Conservation (phyloP, 352 stramenopile species). For the Elongisporangium prolatum region DNA sequence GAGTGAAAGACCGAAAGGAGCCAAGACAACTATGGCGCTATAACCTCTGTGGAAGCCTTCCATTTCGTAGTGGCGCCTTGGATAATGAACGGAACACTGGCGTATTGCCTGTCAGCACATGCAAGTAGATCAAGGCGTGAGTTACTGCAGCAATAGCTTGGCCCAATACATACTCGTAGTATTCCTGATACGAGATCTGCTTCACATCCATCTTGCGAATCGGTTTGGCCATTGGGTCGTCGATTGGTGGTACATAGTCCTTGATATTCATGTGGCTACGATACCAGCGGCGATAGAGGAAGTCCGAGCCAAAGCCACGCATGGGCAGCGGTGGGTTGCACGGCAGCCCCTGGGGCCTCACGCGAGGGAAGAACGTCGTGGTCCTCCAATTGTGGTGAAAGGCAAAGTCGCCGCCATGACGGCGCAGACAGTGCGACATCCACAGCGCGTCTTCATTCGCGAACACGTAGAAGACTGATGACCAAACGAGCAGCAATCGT, state of each 20-base stretch:
- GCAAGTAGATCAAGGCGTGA: slow-evolving; percentile 1
- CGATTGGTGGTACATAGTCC: slow-evolving; percentile 29
- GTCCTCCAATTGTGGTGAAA: slow-evolving; percentile 68
- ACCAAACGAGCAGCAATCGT: neutral
- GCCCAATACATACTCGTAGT: slow-evolving; percentile 52
- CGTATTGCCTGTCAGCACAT: slow-evolving; percentile 45
- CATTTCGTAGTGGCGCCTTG: slow-evolving; percentile 61
- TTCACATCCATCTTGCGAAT: slow-evolving; percentile 51
- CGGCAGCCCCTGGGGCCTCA: slow-evolving; percentile 15
- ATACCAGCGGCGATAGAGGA: slow-evolving; percentile 83
- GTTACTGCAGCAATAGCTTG: slow-evolving; percentile 1
- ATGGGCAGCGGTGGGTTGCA: slow-evolving; percentile 20
- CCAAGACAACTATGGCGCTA: neutral
- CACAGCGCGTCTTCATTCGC: slow-evolving; percentile 75
- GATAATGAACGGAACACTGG: slow-evolving; percentile 68
- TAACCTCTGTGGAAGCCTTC: slow-evolving; percentile 62
- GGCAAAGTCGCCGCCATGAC: slow-evolving; percentile 63
- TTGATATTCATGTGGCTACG: slow-evolving; percentile 73
- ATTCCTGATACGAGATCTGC: slow-evolving; percentile 58
- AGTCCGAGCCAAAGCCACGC: slow-evolving; percentile 66
- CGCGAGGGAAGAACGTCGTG: slow-evolving; percentile 71
- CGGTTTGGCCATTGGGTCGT: slow-evolving; percentile 39
- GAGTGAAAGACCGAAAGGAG: slow-evolving; percentile 1
- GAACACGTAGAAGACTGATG: slow-evolving; percentile 76
- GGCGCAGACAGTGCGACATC: slow-evolving; percentile 74